phyloP scores from a whole-genome alignment of 2,329 filamentous ascomycete species.

The Botrytis tulipae region DNA sequence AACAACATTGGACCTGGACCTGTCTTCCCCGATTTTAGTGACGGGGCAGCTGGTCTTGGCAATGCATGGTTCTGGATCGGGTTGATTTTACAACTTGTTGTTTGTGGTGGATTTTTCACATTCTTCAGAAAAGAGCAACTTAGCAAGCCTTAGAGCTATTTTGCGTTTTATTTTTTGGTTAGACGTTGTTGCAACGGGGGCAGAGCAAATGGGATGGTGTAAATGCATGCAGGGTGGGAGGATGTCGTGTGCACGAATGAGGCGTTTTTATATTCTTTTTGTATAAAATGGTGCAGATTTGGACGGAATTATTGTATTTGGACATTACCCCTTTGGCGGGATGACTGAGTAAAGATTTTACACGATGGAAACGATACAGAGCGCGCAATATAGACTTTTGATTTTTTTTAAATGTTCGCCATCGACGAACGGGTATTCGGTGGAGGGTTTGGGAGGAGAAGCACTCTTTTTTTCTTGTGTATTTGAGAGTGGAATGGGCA shows the following conservation, averaged over 20 bases:
- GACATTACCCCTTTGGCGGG: conserved; percentile 12
- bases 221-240: conserved; percentile 12
- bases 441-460: neutral
- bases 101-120: conserved; percentile 56
- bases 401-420: conserved; percentile 6
- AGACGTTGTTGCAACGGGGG: neutral
- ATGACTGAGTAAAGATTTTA: conserved; percentile 11
- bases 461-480: neutral
- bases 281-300: conserved; percentile 17
- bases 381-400: conserved; percentile 12
- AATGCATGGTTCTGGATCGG: conserved; percentile 46
- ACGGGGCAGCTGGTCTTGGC: conserved; percentile 12
- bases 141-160: conserved; percentile 46
- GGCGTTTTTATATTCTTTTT: conserved; percentile 12
- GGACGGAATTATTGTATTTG: conserved; percentile 15
- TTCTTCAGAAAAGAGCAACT: conserved; percentile 60
- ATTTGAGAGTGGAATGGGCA: conserved; percentile 10
- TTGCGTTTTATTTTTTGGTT: conserved; percentile 8
- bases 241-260: conserved; percentile 6
- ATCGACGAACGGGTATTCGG: conserved; percentile 1
- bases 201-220: neutral
- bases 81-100: conserved; percentile 54
- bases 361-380: conserved; percentile 17
- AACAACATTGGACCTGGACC: conserved; percentile 59
- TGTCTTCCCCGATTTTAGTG: conserved; percentile 54